Conservation (phyloP, 2,329 filamentous ascomycete genomes). For the Fusarium marasasianum region DNA sequence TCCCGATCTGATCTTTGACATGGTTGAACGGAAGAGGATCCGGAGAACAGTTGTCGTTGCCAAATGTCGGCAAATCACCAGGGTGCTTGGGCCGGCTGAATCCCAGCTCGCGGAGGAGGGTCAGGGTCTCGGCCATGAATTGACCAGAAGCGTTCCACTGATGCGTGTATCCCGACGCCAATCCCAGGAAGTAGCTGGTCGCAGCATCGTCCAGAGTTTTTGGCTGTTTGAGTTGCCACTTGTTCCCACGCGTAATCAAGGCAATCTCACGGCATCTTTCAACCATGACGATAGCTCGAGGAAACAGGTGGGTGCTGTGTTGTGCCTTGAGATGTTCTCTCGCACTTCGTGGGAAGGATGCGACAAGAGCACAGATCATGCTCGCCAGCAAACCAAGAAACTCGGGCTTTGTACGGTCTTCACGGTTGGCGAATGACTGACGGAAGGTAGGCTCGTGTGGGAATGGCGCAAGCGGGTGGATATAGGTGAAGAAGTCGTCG, state of each 20-base stretch:
- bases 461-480: constrained; percentile 80
- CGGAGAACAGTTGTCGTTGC: constrained; percentile 50
- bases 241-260: constrained; percentile 70
- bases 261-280: constrained; percentile 77
- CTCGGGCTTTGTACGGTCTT: constrained; percentile 71
- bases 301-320: constrained; percentile 71
- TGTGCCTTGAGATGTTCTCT: constrained; percentile 74
- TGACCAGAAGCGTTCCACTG: constrained; percentile 73
- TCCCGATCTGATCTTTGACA: constrained; percentile 76
- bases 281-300: constrained; percentile 74
- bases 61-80: constrained; percentile 52
- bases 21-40: constrained; percentile 68
- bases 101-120: constrained; percentile 73
- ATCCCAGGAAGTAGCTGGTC: constrained; percentile 78
- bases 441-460: constrained; percentile 83
- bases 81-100: constrained; percentile 66
- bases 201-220: constrained; percentile 66
- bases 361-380: constrained; percentile 78
- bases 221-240: constrained; percentile 57
- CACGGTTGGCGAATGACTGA: constrained; percentile 71
- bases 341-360: constrained; percentile 78
- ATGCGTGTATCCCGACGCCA: constrained; percentile 74
- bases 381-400: constrained; percentile 78
- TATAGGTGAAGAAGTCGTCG: constrained; percentile 86
- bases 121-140: constrained; percentile 78